Evolutionary conservation across 1,284 basidiomycete genomes (phyloP), one percentile per base, ranked within the genome.

Genomic region (Trametes hirsuta): DNA sequence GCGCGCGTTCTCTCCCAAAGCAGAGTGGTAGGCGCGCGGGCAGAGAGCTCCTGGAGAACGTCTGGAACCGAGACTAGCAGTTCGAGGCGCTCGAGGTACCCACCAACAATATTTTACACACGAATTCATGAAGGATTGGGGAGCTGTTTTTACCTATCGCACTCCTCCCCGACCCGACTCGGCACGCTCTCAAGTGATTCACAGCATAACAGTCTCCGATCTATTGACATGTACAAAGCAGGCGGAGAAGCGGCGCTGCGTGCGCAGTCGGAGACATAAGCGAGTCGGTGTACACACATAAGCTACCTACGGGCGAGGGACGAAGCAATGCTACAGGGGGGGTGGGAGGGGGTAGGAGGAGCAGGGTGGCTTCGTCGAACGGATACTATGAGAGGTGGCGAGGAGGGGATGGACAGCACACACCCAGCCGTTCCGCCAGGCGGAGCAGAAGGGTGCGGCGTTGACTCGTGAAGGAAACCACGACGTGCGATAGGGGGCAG

Each of bases 151-250:
- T 18, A 18, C 18, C 18, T 18, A 18, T 18, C 18, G 18, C 18
- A 18, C 18, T 18, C 18, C 18, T 18, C 18, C 18, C 18, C 18
- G 18, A 18, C 18, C 18, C 18, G 18, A 18, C 18, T 18, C 18
- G 18, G 18, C 18, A 18, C 18, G 18, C 18, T 18, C 18, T 18
- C 18, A 18, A 18, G 18, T 14, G 4, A 12, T 48, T 58, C 55
- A 59, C 55, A 66, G 62, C 67, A 69, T 67, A 68, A 68, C 51
- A 62, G 68, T 66, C 67, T 71, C 66, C 62, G 52, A 63, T 66
- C 45, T 67, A 63, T 59, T 52, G 69, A 70, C 66, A 69, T 68
- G 61, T 71, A 68, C 65, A 58, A 69, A 66, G 67, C 66, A 64
- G 64, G 60, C 53, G 42, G 18, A 64, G 47, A 63, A 55, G 47